phyloP scores from a whole-genome alignment of 2,329 filamentous ascomycete genomes.

The Penicillium sp. region DNA sequence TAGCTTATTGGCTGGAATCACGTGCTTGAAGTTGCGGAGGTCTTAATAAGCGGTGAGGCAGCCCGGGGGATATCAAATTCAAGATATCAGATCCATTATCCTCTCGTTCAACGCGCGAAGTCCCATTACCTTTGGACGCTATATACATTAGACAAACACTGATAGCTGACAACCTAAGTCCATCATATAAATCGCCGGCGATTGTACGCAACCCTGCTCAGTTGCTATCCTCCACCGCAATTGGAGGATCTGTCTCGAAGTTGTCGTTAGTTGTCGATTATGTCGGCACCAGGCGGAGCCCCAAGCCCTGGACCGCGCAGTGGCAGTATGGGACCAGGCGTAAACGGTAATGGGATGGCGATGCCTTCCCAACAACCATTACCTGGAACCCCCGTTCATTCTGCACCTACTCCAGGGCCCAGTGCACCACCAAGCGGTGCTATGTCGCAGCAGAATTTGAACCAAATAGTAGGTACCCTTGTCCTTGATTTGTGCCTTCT shows the following conservation, averaged over 20 bases:
- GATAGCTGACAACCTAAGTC: background rate
- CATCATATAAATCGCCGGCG: background rate
- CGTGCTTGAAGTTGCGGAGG: slow-evolving; percentile 12
- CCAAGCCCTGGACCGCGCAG: slow-evolving; percentile 49
- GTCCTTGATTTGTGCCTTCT: background rate
- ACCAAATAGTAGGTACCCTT: slow-evolving; percentile 77
- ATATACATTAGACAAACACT: background rate
- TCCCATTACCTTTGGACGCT: background rate
- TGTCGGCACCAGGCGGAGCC: slow-evolving; percentile 47
- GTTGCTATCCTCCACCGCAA: background rate
- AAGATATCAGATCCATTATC: slow-evolving; percentile 12
- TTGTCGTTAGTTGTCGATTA: slow-evolving; percentile 13
- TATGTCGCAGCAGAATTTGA: slow-evolving; percentile 84
- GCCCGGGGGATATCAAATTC: slow-evolving; percentile 23
- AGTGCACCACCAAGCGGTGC: slow-evolving; percentile 34
- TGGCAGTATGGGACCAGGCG: slow-evolving; percentile 47
- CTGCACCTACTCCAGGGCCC: slow-evolving; percentile 40
- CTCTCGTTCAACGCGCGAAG: slow-evolving; percentile 1
- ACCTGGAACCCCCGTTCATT: slow-evolving; percentile 47
- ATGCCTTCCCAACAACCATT: slow-evolving; percentile 50
- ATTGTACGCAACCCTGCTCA: background rate
- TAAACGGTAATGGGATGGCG: slow-evolving; percentile 35
- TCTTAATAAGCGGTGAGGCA: slow-evolving; percentile 14
- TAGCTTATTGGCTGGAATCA: slow-evolving; percentile 2
- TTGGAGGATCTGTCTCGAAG: background rate